These are phyloP conservation scores for Mycosphaerella sp. DNA, from an alignment of 2,329 filamentous ascomycete genomes.

Conservation along the genomic window DNA sequence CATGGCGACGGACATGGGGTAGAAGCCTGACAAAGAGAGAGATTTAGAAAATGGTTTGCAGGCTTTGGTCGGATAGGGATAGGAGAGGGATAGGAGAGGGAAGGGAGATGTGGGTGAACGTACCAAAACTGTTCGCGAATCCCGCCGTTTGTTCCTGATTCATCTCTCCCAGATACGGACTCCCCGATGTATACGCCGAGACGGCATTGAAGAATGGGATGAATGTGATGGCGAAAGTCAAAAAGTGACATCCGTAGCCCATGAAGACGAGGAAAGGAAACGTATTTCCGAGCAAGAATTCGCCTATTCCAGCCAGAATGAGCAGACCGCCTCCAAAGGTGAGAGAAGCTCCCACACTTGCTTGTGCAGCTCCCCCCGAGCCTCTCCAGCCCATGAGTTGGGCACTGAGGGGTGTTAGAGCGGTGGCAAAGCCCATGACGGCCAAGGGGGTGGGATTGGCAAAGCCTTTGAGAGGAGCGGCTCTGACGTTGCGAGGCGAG, in stretches of 20 bases:
- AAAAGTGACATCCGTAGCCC: conserved; percentile 22
- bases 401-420: conserved; percentile 18
- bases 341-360: conserved; percentile 23
- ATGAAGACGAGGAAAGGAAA: conserved; percentile 27
- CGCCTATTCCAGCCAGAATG: conserved; percentile 31
- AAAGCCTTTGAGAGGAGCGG: conserved; percentile 20
- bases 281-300: conserved; percentile 35
- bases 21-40: conserved; percentile 13
- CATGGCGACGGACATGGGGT: conserved; percentile 20
- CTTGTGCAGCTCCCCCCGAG: conserved; percentile 7
- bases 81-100: not conserved
- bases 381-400: conserved; percentile 19
- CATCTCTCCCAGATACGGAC: conserved; percentile 14
- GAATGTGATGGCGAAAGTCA: conserved; percentile 18
- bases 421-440: conserved; percentile 21
- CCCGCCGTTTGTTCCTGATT: conserved; percentile 14
- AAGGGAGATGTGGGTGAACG: not conserved
- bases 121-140: conserved; percentile 20
- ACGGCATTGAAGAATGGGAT: conserved; percentile 20
- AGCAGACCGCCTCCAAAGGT: conserved; percentile 34
- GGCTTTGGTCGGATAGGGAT: not conserved
- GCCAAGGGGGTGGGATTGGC: conserved; percentile 22
- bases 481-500: conserved; percentile 14
- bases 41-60: not conserved
- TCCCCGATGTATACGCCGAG: conserved; percentile 18